Conservation (phyloP, 495 filamentous ascomycete genomes). For the Aspergillus leporis region DNA sequence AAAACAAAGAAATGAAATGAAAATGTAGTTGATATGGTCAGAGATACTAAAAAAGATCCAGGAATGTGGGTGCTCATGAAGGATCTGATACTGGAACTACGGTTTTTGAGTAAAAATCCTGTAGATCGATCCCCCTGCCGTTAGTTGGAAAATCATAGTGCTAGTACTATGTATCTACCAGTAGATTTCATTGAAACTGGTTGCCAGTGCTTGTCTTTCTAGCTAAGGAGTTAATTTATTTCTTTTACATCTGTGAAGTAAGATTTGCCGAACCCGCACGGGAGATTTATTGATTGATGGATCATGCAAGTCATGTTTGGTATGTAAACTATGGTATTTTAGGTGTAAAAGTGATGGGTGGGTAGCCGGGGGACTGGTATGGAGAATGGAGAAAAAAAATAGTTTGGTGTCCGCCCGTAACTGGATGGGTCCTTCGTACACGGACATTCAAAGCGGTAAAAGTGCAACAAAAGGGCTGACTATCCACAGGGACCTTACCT, state of each 20-base stretch:
- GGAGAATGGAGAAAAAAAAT: neutral
- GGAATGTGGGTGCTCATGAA: neutral
- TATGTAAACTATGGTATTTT: constrained; percentile 7
- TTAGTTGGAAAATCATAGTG: neutral
- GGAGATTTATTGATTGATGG: neutral
- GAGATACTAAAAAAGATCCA: neutral
- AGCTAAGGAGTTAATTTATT: too few relatives aligned
- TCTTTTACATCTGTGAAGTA: neutral
- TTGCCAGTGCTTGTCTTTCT: neutral
- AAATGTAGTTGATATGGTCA: too few relatives aligned
- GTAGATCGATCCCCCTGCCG: neutral
- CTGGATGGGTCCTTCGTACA: neutral
- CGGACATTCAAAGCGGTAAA: too few relatives aligned
- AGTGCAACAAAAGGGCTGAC: too few relatives aligned
- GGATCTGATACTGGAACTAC: neutral
- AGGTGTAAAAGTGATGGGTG: neutral
- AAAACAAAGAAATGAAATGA: neutral
- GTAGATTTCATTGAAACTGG: neutral
- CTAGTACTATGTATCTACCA: neutral
- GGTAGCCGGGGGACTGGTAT: neutral
- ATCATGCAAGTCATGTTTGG: neutral
- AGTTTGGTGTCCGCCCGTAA: neutral
- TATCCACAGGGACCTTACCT: too few relatives aligned
- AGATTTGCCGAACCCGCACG: neutral
- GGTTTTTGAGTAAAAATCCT: neutral